Conservation (phyloP, 2,329 filamentous ascomycete genomes). For the Penicillium sp. region DNA sequence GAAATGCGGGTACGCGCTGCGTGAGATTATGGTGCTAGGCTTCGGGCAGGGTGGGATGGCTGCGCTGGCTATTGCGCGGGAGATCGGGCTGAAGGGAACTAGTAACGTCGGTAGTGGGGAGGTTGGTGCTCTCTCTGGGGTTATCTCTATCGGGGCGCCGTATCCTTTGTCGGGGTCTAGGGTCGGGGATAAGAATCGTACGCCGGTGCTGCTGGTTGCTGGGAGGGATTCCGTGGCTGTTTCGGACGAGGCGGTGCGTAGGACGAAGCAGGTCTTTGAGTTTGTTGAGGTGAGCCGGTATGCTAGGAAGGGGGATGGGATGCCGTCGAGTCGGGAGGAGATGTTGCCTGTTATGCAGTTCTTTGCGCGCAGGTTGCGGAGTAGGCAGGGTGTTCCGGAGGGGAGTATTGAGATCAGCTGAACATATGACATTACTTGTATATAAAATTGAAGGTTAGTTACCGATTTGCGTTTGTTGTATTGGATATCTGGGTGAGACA, state of each 20-base stretch:
- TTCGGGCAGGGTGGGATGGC: constrained; percentile 66
- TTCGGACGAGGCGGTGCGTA: constrained; percentile 61
- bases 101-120: constrained; percentile 6
- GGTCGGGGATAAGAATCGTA: constrained; percentile 33
- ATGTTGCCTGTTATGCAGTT: constrained; percentile 89
- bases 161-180: constrained; percentile 35
- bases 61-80: constrained; percentile 55
- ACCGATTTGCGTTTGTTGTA: background rate
- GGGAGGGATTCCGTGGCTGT: constrained; percentile 49
- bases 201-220: constrained; percentile 42
- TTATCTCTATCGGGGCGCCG: constrained; percentile 44
- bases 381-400: constrained; percentile 45
- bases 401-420: constrained; percentile 43
- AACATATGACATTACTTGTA: background rate
- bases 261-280: constrained; percentile 63
- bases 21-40: constrained; percentile 63
- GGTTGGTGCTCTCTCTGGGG: constrained; percentile 32
- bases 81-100: constrained; percentile 26
- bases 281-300: constrained; percentile 67
- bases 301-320: constrained; percentile 68
- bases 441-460: background rate
- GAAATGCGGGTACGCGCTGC: constrained; percentile 57
- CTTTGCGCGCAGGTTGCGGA: constrained; percentile 45
- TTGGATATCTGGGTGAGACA: background rate
- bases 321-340: constrained; percentile 81